Evolutionary conservation across 352 stramenopile genomes (phyloP).

Genomic region (Globisporangium mamillatum): DNA sequence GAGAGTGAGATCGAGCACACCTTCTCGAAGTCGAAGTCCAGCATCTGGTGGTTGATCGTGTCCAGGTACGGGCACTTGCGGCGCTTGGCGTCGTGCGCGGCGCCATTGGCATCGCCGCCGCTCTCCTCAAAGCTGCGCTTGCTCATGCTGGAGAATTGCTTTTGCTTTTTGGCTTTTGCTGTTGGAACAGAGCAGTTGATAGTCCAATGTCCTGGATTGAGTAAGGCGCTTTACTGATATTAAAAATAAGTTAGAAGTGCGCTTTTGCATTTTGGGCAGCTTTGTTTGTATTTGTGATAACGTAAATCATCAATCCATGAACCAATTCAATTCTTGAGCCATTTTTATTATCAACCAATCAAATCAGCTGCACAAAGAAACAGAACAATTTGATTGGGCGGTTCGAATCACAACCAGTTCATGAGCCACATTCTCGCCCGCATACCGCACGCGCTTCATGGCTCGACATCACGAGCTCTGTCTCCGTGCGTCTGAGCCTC

Average conservation of each 20-base stretch:
- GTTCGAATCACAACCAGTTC: conserved; percentile 3
- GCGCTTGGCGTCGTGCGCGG: conserved; percentile 39
- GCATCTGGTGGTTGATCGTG: conserved; percentile 95
- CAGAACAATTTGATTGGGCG: conserved; percentile 5
- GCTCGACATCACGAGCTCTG: not conserved
- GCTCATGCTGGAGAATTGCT: conserved; percentile 21
- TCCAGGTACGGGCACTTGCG: conserved; percentile 98
- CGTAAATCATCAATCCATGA: conserved; percentile 8
- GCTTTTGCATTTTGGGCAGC: too few relatives aligned
- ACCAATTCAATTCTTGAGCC: conserved; percentile 6
- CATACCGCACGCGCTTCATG: not conserved
- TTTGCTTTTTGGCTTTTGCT: not conserved
- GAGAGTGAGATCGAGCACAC: conserved; percentile 95
- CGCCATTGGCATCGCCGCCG: conserved; percentile 12
- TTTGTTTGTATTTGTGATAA: not conserved
- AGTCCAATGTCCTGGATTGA: too few relatives aligned
- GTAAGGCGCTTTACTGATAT: too few relatives aligned
- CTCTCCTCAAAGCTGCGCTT: conserved; percentile 43
- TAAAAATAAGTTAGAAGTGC: too few relatives aligned
- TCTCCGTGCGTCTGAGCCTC: not conserved
- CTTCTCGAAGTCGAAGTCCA: conserved; percentile 99
- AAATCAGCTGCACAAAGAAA: not conserved
- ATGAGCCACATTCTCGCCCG: conserved; percentile 1
- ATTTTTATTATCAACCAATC: conserved; percentile 7
- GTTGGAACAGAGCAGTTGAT: not conserved